Evolutionary conservation across 768 basidiomycete species (phyloP), one percentile per base, ranked within the genome.

Genomic region (Dictyophora rubrovolvata): DNA sequence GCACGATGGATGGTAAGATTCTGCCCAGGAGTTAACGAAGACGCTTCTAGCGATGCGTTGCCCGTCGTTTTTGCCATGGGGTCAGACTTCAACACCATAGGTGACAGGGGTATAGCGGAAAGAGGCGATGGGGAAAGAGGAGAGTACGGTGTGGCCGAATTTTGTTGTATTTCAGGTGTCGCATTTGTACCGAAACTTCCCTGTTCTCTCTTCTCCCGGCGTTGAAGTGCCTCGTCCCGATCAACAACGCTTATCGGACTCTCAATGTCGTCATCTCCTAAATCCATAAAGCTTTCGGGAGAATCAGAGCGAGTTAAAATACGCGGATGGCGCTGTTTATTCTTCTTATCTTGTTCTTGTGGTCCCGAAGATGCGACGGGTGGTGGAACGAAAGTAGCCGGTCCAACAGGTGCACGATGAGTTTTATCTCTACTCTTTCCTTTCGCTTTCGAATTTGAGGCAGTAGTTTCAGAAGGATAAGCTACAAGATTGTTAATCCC

Each of bases 241-340:
- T 10, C 37, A 56, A 14, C 42, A 23, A 36, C n/a, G 33, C 17
- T 20, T 17, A 28, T 7, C 7, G 10, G 10, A 14, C 55, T 46
- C 50, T 34, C 58, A 5, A 56, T 54, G 17, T 81, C 81, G 46
- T 86, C 84, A 63, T 88, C 87, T 57, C 84, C 85, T 60, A 86
- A 72, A 74, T 88, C 81, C 55, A 85, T 82, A 71, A 83, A 84
- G 21, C 82, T 84, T 48, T 52, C 52, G 22, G 54, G 57, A 6
- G 57, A 59, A 16, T 35, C 42, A n/a, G 59, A 61, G 54, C 46
- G 65, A 75, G 73, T 11, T 72, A 70, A 12, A 46, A 47, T 28
- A 22, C 9, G 53, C 1, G 12, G 4, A 20, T 22, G n/a, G 34
- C 18, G 14, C 11, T 42, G 42, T 12, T 42, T 12, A 12, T 5